These are phyloP conservation scores for Monascus purpureus DNA, from an alignment of 495 filamentous ascomycete genomes.

Conservation along the genomic window DNA sequence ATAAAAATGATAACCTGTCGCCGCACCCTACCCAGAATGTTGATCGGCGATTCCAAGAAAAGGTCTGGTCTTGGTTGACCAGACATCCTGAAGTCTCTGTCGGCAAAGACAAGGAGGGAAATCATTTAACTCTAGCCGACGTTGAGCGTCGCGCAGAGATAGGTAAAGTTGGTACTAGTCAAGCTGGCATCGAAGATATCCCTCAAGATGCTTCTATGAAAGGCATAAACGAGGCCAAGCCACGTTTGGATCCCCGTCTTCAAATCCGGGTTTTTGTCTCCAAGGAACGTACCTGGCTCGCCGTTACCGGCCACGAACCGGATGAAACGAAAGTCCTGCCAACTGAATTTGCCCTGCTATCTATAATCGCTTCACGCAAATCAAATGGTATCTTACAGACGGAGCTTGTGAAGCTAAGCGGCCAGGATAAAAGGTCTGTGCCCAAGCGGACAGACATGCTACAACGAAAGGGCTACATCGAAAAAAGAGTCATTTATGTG, in stretches of 20 bases:
- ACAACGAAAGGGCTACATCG: conserved; percentile 67
- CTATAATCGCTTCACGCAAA: conserved; percentile 63
- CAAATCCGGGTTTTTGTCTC: conserved; percentile 40
- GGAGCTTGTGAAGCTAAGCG: conserved; percentile 57
- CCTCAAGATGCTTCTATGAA: not conserved
- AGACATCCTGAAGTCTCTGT: conserved; percentile 39
- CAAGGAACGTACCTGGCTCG: conserved; percentile 58
- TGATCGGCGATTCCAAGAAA: conserved; percentile 36
- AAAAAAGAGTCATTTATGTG: conserved; percentile 56
- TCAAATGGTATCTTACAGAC: conserved; percentile 64
- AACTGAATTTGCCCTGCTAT: conserved; percentile 60
- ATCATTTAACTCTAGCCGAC: conserved; percentile 32
- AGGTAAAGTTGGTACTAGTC: conserved; percentile 1
- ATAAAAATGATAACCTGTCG: not conserved
- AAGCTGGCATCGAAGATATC: conserved; percentile 2
- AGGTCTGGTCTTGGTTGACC: conserved; percentile 43
- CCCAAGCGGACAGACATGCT: conserved; percentile 67
- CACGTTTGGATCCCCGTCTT: too few species aligned
- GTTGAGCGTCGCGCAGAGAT: conserved; percentile 16
- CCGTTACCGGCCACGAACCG: conserved; percentile 64
- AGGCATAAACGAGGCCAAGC: too few species aligned
- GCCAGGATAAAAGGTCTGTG: conserved; percentile 82
- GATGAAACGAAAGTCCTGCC: conserved; percentile 54
- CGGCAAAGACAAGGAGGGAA: conserved; percentile 24
- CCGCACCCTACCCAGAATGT: conserved; percentile 15